A percentile compares a stretch with the other conserved stretches of the same genome.
phyloP scores from a whole-genome alignment of 139 green algal genomes.

The Astrephomene gubernaculifera region DNA sequence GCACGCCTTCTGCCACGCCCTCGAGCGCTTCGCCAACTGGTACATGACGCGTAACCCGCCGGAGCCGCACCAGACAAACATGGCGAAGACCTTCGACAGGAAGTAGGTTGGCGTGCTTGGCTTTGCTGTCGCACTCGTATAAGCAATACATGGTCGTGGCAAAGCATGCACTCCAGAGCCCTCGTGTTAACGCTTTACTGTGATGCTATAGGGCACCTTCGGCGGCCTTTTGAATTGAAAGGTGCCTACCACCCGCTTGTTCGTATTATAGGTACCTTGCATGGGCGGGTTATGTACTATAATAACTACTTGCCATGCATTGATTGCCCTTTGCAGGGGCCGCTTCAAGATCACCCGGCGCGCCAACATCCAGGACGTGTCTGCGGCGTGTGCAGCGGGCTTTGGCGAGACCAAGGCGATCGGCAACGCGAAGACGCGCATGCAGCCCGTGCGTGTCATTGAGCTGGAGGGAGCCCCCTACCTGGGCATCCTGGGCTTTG shows the following conservation, averaged over 20 bases:
- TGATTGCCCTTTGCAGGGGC: conserved; percentile 27
- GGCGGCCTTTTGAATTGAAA: too few species aligned
- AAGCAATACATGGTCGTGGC: too few species aligned
- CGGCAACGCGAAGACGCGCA: conserved; percentile 5
- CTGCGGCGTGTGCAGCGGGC: conserved; percentile 12
- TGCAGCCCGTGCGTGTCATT: conserved; percentile 29
- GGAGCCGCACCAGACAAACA: conserved; percentile 53
- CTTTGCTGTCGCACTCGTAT: too few species aligned
- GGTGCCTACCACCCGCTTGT: too few species aligned
- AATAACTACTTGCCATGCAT: too few species aligned
- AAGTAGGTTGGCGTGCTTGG: too few species aligned
- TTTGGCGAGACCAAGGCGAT: conserved; percentile 36
- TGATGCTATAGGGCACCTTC: too few species aligned
- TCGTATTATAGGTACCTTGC: too few species aligned
- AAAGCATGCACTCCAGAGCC: too few species aligned
- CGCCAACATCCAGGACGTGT: conserved; percentile 15
- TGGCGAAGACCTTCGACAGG: conserved; percentile 52
- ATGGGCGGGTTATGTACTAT: too few species aligned
- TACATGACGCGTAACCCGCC: conserved; percentile 57
- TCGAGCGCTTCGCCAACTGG: conserved; percentile 62
- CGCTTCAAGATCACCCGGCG: conserved; percentile 42
- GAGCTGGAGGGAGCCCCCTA: conserved; percentile 53
- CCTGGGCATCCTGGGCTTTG: conserved; percentile 49
- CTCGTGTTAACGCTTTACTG: too few species aligned
- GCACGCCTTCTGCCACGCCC: conserved; percentile 44